These are phyloP conservation scores for Sphagnurus paluster DNA, from an alignment of 1,284 basidiomycete genomes.

Conservation along the genomic window DNA sequence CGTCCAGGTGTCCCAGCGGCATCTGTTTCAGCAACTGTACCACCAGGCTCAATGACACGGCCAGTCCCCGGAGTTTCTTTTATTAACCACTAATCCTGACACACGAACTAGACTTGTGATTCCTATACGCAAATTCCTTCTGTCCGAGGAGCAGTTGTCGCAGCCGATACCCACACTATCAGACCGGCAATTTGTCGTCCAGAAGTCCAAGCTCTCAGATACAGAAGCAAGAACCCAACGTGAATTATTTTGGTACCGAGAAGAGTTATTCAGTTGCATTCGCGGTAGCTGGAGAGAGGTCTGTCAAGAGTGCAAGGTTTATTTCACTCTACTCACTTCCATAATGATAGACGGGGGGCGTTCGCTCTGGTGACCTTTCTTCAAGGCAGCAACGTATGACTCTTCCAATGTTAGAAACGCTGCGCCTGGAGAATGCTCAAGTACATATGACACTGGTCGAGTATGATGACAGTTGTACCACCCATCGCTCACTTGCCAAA, in stretches of 20 bases:
- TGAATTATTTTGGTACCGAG: constrained; percentile 93
- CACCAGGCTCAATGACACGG: constrained; percentile 85
- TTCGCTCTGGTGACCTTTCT: constrained; percentile 72
- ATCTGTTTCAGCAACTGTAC: constrained; percentile 61
- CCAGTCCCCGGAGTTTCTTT: constrained; percentile 30
- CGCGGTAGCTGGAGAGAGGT: constrained; percentile 85
- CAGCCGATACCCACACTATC: constrained; percentile 82
- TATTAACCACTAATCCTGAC: constrained; percentile 1
- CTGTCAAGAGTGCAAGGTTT: constrained; percentile 17
- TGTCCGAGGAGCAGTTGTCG: constrained; percentile 58
- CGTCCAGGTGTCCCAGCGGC: constrained; percentile 41
- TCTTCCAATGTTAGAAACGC: constrained; percentile 69
- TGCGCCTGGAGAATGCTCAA: constrained; percentile 63
- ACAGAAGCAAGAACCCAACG: constrained; percentile 63
- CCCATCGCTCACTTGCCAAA: constrained; percentile 8
- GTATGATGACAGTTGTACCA: constrained; percentile 29
- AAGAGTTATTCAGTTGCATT: constrained; percentile 74
- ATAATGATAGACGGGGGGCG: constrained; percentile 66
- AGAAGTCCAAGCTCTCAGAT: constrained; percentile 64
- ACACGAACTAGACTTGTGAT: constrained; percentile 63
- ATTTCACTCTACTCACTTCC: background rate
- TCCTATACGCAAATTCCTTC: constrained; percentile 69
- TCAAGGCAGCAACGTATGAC: constrained; percentile 77
- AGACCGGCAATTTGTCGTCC: constrained; percentile 90
- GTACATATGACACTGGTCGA: constrained; percentile 58